These are phyloP conservation scores for Kazachstania psychrophila DNA, from an alignment of 805 yeast species.

Conservation along the genomic window DNA sequence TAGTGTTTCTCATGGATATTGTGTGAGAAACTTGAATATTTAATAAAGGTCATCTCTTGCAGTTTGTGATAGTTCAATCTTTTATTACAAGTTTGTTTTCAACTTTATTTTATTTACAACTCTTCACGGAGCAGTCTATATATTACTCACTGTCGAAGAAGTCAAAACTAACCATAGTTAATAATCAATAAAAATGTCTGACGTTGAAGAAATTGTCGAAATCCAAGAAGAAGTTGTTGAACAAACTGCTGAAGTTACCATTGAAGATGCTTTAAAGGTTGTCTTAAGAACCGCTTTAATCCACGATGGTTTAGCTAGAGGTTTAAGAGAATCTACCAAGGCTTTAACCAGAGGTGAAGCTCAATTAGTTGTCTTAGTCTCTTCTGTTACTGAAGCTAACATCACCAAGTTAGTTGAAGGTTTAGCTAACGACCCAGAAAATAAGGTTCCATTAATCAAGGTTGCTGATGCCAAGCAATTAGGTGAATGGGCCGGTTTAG, in stretches of 20 bases:
- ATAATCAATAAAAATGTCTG: constrained; percentile 18
- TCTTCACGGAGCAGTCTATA: constrained; percentile 48
- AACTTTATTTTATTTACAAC: not conserved
- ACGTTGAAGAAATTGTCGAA: constrained; percentile 64
- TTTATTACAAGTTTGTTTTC: not conserved
- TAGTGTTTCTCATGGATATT: too few species aligned
- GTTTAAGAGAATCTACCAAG: constrained; percentile 99
- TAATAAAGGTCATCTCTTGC: too few species aligned
- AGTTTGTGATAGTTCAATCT: not conserved
- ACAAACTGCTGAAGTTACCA: constrained; percentile 80
- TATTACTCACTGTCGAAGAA: constrained; percentile 55
- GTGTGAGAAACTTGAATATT: too few species aligned
- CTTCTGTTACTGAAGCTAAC: constrained; percentile 95
- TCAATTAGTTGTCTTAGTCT: constrained; percentile 93
- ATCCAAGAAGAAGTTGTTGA: constrained; percentile 76
- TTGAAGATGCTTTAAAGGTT: constrained; percentile 97
- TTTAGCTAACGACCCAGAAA: constrained; percentile 95
- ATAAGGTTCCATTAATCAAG: constrained; percentile 95
- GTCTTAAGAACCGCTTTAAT: constrained; percentile 96
- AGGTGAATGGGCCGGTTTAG: constrained; percentile 99
- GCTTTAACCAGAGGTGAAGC: constrained; percentile 97
- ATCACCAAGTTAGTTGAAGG: constrained; percentile 98
- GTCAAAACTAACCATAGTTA: constrained; percentile 36
- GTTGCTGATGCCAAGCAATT: constrained; percentile 98
- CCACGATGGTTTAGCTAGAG: constrained; percentile 99